Conservation (phyloP, 805 yeast species). For the Kodamaea restingae region DNA sequence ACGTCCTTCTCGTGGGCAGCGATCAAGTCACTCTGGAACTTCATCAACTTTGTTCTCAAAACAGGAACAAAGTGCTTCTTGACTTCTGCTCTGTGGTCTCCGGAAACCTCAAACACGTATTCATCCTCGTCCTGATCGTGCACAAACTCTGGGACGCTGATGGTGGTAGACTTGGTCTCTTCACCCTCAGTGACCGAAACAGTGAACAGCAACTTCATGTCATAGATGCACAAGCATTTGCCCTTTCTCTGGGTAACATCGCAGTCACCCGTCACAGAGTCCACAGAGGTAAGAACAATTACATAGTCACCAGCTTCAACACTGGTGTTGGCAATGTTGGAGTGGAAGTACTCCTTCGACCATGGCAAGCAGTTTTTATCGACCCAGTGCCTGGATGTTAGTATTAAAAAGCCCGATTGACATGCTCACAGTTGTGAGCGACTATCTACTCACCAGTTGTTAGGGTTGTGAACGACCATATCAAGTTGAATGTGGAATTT, state of each 20-base stretch:
- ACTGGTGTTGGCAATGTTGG: slow-evolving; percentile 30
- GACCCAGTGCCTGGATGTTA: slow-evolving; percentile 58
- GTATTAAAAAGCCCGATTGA: slow-evolving; percentile 9
- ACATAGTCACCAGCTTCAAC: slow-evolving; percentile 21
- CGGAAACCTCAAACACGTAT: slow-evolving; percentile 46
- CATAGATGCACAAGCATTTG: slow-evolving; percentile 71
- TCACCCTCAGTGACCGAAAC: slow-evolving; percentile 34
- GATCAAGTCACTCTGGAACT: slow-evolving; percentile 62
- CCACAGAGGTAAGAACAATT: slow-evolving; percentile 35
- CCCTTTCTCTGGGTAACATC: slow-evolving; percentile 84
- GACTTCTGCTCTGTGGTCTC: slow-evolving; percentile 39
- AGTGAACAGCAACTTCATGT: slow-evolving; percentile 51
- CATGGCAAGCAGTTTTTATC: slow-evolving; percentile 65
- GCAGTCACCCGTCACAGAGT: slow-evolving; percentile 61
- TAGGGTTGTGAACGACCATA: slow-evolving; percentile 70
- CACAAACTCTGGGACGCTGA: slow-evolving; percentile 62
- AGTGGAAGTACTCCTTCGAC: slow-evolving; percentile 50
- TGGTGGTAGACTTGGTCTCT: slow-evolving; percentile 39
- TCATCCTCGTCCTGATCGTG: slow-evolving; percentile 75
- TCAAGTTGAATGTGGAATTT: slow-evolving; percentile 4
- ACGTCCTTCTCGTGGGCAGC: slow-evolving; percentile 58
- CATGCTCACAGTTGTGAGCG: no score
- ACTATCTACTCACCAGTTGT: no score
- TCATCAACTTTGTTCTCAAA: slow-evolving; percentile 43
- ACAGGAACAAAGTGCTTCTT: slow-evolving; percentile 50